phyloP scores from a whole-genome alignment of 2,329 filamentous ascomycete species.

The Apiospora saccharicola region DNA sequence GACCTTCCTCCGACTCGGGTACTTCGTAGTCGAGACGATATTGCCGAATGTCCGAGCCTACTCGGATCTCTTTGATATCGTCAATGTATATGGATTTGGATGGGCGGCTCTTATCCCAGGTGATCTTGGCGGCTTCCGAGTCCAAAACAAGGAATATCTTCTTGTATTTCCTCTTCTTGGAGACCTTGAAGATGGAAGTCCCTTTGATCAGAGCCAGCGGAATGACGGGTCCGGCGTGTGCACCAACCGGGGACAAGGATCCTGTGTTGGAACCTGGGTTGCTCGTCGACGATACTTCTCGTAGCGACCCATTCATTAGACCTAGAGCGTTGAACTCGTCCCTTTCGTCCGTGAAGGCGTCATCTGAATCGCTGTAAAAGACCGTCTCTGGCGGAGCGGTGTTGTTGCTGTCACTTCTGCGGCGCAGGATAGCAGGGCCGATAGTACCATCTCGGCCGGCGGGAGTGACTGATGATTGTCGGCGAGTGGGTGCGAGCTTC shows the following conservation, averaged over 20 bases:
- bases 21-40: slow-evolving; percentile 86
- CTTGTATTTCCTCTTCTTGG: slow-evolving; percentile 80
- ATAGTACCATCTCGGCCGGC: slow-evolving; percentile 86
- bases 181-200: slow-evolving; percentile 81
- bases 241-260: slow-evolving; percentile 46
- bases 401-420: slow-evolving; percentile 88
- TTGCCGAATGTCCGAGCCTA: slow-evolving; percentile 83
- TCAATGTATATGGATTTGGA: slow-evolving; percentile 92
- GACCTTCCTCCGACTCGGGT: slow-evolving; percentile 69
- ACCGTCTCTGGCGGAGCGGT: slow-evolving; percentile 61
- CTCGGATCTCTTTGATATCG: slow-evolving; percentile 90
- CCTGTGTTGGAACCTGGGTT: slow-evolving; percentile 56
- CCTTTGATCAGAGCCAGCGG: slow-evolving; percentile 81
- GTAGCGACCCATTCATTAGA: slow-evolving; percentile 35
- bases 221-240: slow-evolving; percentile 73
- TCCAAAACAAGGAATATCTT: slow-evolving; percentile 77
- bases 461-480: slow-evolving; percentile 79
- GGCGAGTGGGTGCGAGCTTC: slow-evolving; percentile 70
- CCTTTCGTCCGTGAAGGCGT: slow-evolving; percentile 58
- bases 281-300: slow-evolving; percentile 58
- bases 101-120: slow-evolving; percentile 81
- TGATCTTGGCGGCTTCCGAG: slow-evolving; percentile 83
- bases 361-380: slow-evolving; percentile 62
- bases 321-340: slow-evolving; percentile 54
- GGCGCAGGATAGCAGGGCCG: slow-evolving; percentile 85